Base-by-base conservation (phyloP, 441 rosid species). In the Erysimum cheiri region DNA sequence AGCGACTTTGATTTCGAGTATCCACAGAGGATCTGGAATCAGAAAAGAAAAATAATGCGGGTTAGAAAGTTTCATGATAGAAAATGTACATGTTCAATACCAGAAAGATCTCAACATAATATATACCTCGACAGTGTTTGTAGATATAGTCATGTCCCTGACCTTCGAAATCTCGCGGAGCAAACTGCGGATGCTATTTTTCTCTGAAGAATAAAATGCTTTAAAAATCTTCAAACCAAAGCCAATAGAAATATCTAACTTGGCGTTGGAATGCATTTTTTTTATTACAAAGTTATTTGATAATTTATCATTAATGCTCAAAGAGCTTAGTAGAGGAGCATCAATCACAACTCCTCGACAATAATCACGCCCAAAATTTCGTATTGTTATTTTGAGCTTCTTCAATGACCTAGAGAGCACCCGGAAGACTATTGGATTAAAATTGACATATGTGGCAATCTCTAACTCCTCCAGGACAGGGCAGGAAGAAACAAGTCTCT, bases 401-500 rank as follows among this genome's bases (percentile, higher is more conserved):
- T 60, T 60, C 1, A 60, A 7, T 9, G 66, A 29, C 28, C 0
- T 4, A 60, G 53, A 60, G 28, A 31, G 33, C 71, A 67, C 71
- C 43, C 63, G 43, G 17, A 55, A 43, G 43, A 19, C 41, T 8
- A 4, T 41, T 41, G 15, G 32, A 28, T 17, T n/a, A 32, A 8
- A 10, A 29, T 2, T 17, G 4, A 47, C 29, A 46, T 4, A 15
- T 28, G 8, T 9, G 15, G 32, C 2, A n/a, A 46, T 10, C 29
- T 35, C 36, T 24, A 68, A n/a, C 1, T 47, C 22, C 26, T 58
- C 65, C 37, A 69, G 22, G 10, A 47, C 26, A 12, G 39, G 57
- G n/a, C 28, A 58, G 28, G n/a, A 35, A 10, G 50, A 58, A 31
- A 69, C 17, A 47, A 69, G 39, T 29, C 36, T 58, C 33, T 69